Conservation (phyloP, 2,329 filamentous ascomycete species). For the Aspergillus quadrilineatus region DNA sequence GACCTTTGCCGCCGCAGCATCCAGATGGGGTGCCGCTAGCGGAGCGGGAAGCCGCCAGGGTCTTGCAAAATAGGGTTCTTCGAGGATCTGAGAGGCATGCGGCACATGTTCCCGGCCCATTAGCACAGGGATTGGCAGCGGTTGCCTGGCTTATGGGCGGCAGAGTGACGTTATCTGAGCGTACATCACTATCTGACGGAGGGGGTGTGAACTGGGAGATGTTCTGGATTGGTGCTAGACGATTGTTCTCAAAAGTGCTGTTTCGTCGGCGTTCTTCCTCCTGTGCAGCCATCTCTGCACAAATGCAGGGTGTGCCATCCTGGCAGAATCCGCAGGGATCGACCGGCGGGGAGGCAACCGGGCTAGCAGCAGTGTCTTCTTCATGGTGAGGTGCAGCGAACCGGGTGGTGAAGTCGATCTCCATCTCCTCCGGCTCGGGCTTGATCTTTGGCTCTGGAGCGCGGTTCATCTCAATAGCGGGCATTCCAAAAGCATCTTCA, state of each 20-base stretch:
- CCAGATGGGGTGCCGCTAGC: slow-evolving; percentile 40
- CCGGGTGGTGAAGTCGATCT: slow-evolving; percentile 72
- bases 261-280: slow-evolving; percentile 42
- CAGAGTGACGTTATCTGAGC: slow-evolving; percentile 49
- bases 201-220: slow-evolving; percentile 53
- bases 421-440: slow-evolving; percentile 53
- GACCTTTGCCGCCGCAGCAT: slow-evolving; percentile 62
- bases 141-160: slow-evolving; percentile 37
- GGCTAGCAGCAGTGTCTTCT: slow-evolving; percentile 14
- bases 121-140: slow-evolving; percentile 52
- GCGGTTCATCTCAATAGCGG: slow-evolving; percentile 41
- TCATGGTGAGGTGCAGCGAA: slow-evolving; percentile 52
- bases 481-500: slow-evolving; percentile 54
- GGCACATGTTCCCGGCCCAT: slow-evolving; percentile 74
- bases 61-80: slow-evolving; percentile 79
- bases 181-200: slow-evolving; percentile 58
- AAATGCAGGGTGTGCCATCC: slow-evolving; percentile 78
- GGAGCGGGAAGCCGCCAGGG: slow-evolving; percentile 64
- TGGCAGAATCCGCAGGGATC: slow-evolving; percentile 81
- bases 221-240: slow-evolving; percentile 48
- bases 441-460: slow-evolving; percentile 52
- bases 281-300: slow-evolving; percentile 63
- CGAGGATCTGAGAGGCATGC: slow-evolving; percentile 76
- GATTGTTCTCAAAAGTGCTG: slow-evolving; percentile 44
- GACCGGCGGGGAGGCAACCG: slow-evolving; percentile 43